Percentiles rank a stretch among this genome's conserved stretches.
These are phyloP conservation scores for Trichoderma virens DNA, from an alignment of 495 filamentous ascomycete genomes.

Conservation along the genomic window DNA sequence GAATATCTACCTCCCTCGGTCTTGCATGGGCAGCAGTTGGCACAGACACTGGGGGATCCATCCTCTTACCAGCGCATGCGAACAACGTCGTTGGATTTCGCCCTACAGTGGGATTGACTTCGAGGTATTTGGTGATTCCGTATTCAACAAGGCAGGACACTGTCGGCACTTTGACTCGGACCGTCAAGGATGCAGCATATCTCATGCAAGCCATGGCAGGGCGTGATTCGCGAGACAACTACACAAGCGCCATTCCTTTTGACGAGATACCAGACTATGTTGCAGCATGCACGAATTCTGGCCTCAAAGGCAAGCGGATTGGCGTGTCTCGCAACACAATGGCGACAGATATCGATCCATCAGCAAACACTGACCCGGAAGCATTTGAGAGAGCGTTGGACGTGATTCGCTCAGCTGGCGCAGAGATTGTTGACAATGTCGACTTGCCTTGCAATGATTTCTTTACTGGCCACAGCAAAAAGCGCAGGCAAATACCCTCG, in stretches of 20 bases:
- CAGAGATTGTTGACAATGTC: constrained; percentile 12
- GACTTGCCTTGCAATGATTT: not conserved
- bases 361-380: not conserved
- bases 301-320: constrained; percentile 58
- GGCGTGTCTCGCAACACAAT: constrained; percentile 43
- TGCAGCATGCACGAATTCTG: constrained; percentile 38
- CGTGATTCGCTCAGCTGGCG: constrained; percentile 29
- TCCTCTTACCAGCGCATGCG: constrained; percentile 27
- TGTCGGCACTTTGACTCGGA: constrained; percentile 55
- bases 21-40: constrained; percentile 20
- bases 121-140: constrained; percentile 53
- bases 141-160: constrained; percentile 57
- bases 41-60: constrained; percentile 33
- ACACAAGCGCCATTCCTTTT: constrained; percentile 35
- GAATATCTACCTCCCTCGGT: constrained; percentile 19
- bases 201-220: constrained; percentile 58
- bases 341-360: constrained; percentile 11
- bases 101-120: constrained; percentile 60
- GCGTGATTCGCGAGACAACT: constrained; percentile 39
- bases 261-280: constrained; percentile 36
- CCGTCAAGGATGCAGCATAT: constrained; percentile 59
- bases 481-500: no score
- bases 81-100: constrained; percentile 52
- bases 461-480: no score
- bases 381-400: constrained; percentile 20